Percentiles rank a stretch among this genome's conserved stretches.
Evolutionary conservation across 495 filamentous ascomycete species (phyloP).

Genomic region (Neurospora tetrasperma): DNA sequence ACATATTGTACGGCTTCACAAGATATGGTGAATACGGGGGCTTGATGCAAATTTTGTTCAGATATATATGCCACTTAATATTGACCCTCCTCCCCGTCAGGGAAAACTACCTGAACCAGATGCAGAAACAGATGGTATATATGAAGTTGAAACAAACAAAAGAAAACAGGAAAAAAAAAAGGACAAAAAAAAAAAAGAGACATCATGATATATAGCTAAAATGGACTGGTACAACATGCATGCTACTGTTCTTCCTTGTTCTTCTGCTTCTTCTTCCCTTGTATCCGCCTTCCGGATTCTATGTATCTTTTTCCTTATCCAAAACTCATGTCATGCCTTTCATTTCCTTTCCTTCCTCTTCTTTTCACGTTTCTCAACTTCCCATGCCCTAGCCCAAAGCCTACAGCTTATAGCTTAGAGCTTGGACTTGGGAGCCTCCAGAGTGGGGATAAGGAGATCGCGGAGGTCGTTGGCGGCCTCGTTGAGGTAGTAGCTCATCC

Average conservation of each 20-base stretch:
- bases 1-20: not conserved
- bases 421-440: constrained; percentile 83
- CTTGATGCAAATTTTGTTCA: not conserved
- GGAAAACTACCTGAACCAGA: not conserved
- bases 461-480: constrained; percentile 87
- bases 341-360: not conserved
- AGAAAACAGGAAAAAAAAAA: too few species aligned
- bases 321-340: not conserved
- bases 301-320: not conserved
- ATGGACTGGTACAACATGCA: not conserved
- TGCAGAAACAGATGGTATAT: not conserved
- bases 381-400: not conserved
- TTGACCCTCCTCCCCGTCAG: too few species aligned
- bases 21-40: not conserved
- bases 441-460: constrained; percentile 74
- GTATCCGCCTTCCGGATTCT: not conserved
- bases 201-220: not conserved
- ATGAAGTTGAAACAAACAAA: not conserved
- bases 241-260: not conserved
- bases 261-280: not conserved
- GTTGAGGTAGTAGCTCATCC: constrained; percentile 90
- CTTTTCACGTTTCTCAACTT: not conserved
- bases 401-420: constrained; percentile 40
- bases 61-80: not conserved
- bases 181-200: not conserved